Percentiles rank a stretch among this genome's conserved stretches.
Conservation (phyloP, 129 eudicot species). For the Artemisia tridentata region DNA sequence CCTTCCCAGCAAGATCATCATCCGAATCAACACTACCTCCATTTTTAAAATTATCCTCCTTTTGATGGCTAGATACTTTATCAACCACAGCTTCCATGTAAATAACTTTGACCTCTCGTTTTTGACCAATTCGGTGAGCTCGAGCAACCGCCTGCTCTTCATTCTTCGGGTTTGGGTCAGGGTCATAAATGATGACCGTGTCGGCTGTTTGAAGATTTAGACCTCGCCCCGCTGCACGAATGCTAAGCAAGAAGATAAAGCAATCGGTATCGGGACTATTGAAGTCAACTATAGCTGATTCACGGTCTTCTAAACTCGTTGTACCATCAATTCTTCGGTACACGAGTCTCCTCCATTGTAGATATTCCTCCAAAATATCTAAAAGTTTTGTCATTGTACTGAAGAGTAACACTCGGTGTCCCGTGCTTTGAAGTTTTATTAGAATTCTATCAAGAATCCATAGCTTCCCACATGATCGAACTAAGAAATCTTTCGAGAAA, state of each 20-base stretch:
- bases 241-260: conserved; percentile 87
- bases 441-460: conserved; percentile 86
- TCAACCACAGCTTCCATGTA: conserved; percentile 98
- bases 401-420: conserved; percentile 89
- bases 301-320: conserved; percentile 88
- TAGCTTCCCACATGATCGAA: conserved; percentile 91
- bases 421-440: conserved; percentile 88
- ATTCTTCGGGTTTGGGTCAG: conserved; percentile 94
- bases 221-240: conserved; percentile 97
- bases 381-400: conserved; percentile 95
- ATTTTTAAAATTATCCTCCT: conserved; percentile 70
- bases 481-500: conserved; percentile 85
- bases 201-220: conserved; percentile 95
- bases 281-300: conserved; percentile 90
- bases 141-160: conserved; percentile 99
- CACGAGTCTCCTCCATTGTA: conserved; percentile 90
- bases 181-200: conserved; percentile 91
- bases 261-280: conserved; percentile 78
- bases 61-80: conserved; percentile 81
- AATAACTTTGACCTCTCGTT: conserved; percentile 90
- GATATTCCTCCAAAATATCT: conserved; percentile 89
- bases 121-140: conserved; percentile 98
- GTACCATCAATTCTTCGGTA: conserved; percentile 93
- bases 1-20: conserved; percentile 97
- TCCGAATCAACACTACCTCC: conserved; percentile 78